phyloP scores from a whole-genome alignment of 2,329 filamentous ascomycete genomes.

The Penicillium sp. region DNA sequence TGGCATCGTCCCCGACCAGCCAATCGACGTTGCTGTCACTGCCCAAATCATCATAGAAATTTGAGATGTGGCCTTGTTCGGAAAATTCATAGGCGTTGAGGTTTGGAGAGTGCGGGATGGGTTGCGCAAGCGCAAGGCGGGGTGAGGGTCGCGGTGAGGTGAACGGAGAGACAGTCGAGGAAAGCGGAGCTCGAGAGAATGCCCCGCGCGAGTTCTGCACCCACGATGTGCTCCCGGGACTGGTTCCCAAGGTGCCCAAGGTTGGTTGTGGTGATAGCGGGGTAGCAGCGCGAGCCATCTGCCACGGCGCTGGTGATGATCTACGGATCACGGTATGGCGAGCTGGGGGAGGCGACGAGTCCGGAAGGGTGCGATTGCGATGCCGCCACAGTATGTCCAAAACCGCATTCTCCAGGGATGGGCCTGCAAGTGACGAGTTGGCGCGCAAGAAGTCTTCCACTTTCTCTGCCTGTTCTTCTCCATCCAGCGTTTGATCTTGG shows the following conservation, averaged over 20 bases:
- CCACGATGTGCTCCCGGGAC: constrained; percentile 76
- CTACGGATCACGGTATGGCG: constrained; percentile 85
- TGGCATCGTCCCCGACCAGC: constrained; percentile 83
- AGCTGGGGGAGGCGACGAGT: constrained; percentile 75
- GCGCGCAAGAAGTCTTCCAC: constrained; percentile 79
- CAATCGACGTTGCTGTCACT: constrained; percentile 88
- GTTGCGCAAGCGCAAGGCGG: constrained; percentile 80
- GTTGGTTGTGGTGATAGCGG: constrained; percentile 74
- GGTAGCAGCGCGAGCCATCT: constrained; percentile 65
- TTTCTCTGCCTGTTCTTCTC: constrained; percentile 92
- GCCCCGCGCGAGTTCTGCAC: constrained; percentile 66
- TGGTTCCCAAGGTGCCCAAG: constrained; percentile 54
- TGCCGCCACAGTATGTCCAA: constrained; percentile 77
- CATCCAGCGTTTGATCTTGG: constrained; percentile 73
- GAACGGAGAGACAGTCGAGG: constrained; percentile 77
- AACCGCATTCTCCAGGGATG: constrained; percentile 79
- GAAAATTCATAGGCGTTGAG: constrained; percentile 94
- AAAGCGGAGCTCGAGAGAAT: constrained; percentile 71
- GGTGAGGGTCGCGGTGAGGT: constrained; percentile 90
- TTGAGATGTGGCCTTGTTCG: constrained; percentile 71
- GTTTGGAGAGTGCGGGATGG: constrained; percentile 90
- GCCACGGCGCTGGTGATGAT: constrained; percentile 90
- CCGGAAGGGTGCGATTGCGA: constrained; percentile 39
- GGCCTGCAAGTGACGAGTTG: constrained; percentile 68
- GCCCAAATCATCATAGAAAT: constrained; percentile 85